Percentiles rank a stretch among this genome's conserved stretches.
Conservation (phyloP, 176 grass and related monocot species). For the Neostapfia colusana region DNA sequence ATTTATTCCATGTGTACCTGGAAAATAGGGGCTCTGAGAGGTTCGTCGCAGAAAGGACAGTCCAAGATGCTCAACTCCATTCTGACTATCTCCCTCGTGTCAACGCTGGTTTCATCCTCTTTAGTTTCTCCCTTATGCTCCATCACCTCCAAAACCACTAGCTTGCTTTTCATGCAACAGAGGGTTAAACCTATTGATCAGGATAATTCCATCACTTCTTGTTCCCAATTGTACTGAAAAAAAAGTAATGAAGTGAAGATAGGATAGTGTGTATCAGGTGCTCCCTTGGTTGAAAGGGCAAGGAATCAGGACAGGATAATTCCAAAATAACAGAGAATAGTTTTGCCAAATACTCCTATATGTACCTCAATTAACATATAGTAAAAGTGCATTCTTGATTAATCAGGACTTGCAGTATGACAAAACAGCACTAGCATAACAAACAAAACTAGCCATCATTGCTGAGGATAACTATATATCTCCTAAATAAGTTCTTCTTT, state of each 20-base stretch:
- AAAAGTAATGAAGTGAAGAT: not conserved
- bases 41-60: constrained; percentile 6
- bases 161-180: not conserved
- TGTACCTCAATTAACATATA: not conserved
- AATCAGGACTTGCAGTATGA: not conserved
- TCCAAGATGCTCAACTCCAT: constrained; percentile 8
- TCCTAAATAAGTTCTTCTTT: not conserved
- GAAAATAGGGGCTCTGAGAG: constrained; percentile 3
- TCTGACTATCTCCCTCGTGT: not conserved
- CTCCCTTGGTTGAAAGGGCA: not conserved
- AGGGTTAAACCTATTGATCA: not conserved
- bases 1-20: constrained; percentile 3
- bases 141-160: constrained; percentile 24
- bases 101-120: not conserved
- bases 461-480: not conserved
- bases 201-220: not conserved
- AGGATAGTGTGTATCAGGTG: not conserved
- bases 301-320: not conserved
- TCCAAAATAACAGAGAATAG: not conserved
- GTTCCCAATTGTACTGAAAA: not conserved
- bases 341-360: not conserved
- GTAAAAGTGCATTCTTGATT: not conserved
- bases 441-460: not conserved
- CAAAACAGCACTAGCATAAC: not conserved
- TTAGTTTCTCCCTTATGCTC: constrained; percentile 1